Base-by-base conservation (phyloP, 306 rosid species). In the Quercus engelmannii region DNA sequence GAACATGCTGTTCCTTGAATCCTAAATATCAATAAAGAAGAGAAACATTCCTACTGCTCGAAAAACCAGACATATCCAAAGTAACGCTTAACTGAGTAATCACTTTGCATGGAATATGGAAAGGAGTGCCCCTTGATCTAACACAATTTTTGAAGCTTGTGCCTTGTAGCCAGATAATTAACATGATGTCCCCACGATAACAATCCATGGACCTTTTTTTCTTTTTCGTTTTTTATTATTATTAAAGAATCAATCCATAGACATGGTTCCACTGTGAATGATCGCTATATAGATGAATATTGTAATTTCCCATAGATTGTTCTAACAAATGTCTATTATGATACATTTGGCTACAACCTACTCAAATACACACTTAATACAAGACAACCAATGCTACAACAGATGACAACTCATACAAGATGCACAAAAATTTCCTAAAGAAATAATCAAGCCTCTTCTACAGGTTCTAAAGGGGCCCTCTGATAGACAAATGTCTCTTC, bases 401-500 rank as follows among this genome's bases (percentile, higher is more conserved):
- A 46, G 69, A 74, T 15, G 4, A 35, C 18, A 68, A 55, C 23
- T 17, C 41, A 15, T 71, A 54, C 30, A 35, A 41, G 26, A 28
- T 8, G 72, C 25, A 11, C 4, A 11, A 64, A 30, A 26, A 7
- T 33, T 26, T 72, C 59, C 84, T n/a, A 18, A 75, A 61, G 41
- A 49, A 75, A 78, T 35, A 79, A 87, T 69, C 3, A 68, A 74
- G 81, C 76, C 70, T 89, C 88, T 70, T 85, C 91, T 19, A 18
- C 83, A 4, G 88, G 87, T 55, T 85, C 91, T 19, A 18, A 83
- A 4, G 88, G 87, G 51, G 82, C 69, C 75, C 78, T 79, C 13
- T 85, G 81, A 83, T 95, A 93, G 49, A 91, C 31, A 5, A 67
- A 55, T 1, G 79, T 73, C 63, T 90, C 93, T 18, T 87, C 88